Evolutionary conservation across 2,329 filamentous ascomycete species (phyloP).

Genomic region (Nakataea oryzae): DNA sequence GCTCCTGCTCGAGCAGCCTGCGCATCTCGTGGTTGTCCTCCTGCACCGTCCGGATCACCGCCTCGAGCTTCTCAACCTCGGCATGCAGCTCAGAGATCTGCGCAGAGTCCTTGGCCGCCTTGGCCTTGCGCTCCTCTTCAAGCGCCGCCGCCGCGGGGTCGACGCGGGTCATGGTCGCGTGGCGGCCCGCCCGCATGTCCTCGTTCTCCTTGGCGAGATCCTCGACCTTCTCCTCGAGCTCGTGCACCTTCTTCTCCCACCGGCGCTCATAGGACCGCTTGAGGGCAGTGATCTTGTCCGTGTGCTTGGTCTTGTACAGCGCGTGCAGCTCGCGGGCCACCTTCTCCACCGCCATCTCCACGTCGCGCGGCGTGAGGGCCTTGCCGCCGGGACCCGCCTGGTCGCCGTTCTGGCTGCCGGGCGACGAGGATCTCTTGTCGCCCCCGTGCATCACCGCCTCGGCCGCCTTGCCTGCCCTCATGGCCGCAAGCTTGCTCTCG

Average conservation of each 20-base stretch:
- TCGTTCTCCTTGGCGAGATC: constrained; percentile 66
- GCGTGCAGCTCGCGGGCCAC: constrained; percentile 89
- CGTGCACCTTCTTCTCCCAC: constrained; percentile 78
- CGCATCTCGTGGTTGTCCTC: constrained; percentile 58
- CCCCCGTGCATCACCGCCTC: constrained; percentile 29
- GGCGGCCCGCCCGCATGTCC: constrained; percentile 53
- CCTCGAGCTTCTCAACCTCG: constrained; percentile 63
- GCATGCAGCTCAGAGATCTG: constrained; percentile 62
- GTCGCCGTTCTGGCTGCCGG: constrained; percentile 23
- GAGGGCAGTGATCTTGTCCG: constrained; percentile 85
- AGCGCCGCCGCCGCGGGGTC: constrained; percentile 32
- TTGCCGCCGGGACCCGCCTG: not conserved
- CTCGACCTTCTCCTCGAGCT: constrained; percentile 63
- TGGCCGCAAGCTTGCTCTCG: constrained; percentile 64
- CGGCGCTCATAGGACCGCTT: constrained; percentile 77
- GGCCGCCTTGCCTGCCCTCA: constrained; percentile 43
- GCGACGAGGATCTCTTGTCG: constrained; percentile 14
- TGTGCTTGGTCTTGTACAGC: constrained; percentile 94
- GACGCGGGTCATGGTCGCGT: constrained; percentile 54
- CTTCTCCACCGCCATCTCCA: constrained; percentile 78
- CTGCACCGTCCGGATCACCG: constrained; percentile 60
- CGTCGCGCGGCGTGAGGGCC: constrained; percentile 40
- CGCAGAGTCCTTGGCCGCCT: constrained; percentile 55
- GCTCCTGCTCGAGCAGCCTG: constrained; percentile 58
- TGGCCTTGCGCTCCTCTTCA: constrained; percentile 40